phyloP scores from a whole-genome alignment of 306 rosid species.

The Lupinus albus region DNA sequence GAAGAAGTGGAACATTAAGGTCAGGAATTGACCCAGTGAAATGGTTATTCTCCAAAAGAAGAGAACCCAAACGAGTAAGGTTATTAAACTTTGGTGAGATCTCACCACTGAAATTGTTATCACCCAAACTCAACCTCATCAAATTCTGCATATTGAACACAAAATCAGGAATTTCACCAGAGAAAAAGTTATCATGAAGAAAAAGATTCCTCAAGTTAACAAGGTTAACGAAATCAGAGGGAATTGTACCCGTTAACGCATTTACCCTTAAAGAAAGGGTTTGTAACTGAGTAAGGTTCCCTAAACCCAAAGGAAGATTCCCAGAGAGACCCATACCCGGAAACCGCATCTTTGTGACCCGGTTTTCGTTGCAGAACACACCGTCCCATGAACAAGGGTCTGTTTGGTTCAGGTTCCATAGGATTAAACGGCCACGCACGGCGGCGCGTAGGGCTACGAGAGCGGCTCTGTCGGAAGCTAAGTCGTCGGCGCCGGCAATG shows the following conservation, averaged over 20 bases:
- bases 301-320: conserved; percentile 64
- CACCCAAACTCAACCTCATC: conserved; percentile 58
- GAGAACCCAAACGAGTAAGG: conserved; percentile 56
- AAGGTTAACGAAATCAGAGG: conserved; percentile 54
- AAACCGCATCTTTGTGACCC: conserved; percentile 60
- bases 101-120: conserved; percentile 70
- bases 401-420: conserved; percentile 54
- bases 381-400: conserved; percentile 75
- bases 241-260: conserved; percentile 61
- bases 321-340: conserved; percentile 76
- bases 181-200: conserved; percentile 62
- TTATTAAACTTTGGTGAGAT: conserved; percentile 56
- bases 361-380: conserved; percentile 45
- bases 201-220: conserved; percentile 51
- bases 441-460: conserved; percentile 50
- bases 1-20: conserved; percentile 44
- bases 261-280: conserved; percentile 73
- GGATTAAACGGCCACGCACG: conserved; percentile 59
- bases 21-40: conserved; percentile 68
- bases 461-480: conserved; percentile 63
- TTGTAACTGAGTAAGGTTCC: conserved; percentile 65
- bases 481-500: conserved; percentile 49
- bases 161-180: conserved; percentile 69
- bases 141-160: conserved; percentile 53
- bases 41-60: conserved; percentile 57